Evolutionary conservation across 495 filamentous ascomycete species (phyloP).

Genomic region (Penicillium waksmanii): DNA sequence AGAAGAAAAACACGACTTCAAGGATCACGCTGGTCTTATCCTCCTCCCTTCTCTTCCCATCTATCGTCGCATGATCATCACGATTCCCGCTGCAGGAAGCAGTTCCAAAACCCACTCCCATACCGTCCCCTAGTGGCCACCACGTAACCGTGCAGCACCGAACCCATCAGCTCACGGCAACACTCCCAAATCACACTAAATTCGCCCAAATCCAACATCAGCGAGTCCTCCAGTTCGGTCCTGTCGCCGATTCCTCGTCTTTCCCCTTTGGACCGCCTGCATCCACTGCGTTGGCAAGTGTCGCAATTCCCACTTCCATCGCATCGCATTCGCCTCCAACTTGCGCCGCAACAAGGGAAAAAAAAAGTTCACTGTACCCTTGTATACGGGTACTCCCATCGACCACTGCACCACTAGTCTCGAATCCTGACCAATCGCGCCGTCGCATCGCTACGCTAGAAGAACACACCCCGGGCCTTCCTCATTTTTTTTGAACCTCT

Average conservation of each 20-base stretch:
- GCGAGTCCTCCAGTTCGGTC: slow-evolving; percentile 32
- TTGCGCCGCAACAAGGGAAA: slow-evolving; percentile 33
- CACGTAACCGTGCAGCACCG: slow-evolving; percentile 49
- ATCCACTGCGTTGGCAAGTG: slow-evolving; percentile 47
- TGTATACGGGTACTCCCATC: slow-evolving; percentile 34
- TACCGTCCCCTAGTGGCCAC: slow-evolving; percentile 36
- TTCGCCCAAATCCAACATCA: slow-evolving; percentile 31
- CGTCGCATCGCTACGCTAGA: slow-evolving; percentile 6
- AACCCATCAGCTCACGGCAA: slow-evolving; percentile 35
- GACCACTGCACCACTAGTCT: slow-evolving; percentile 26
- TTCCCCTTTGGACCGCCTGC: slow-evolving; percentile 50
- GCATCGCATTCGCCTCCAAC: slow-evolving; percentile 21
- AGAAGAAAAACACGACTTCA: slow-evolving; percentile 14
- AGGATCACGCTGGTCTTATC: slow-evolving; percentile 37
- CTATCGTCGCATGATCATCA: slow-evolving; percentile 36
- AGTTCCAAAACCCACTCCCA: slow-evolving; percentile 30
- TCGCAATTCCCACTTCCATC: slow-evolving; percentile 30
- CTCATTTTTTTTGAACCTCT: slow-evolving; percentile 16
- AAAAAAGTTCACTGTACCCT: slow-evolving; percentile 31
- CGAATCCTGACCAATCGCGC: slow-evolving; percentile 31
- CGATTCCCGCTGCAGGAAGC: slow-evolving; percentile 19
- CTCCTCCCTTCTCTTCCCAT: slow-evolving; percentile 18
- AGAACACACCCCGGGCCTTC: slow-evolving; percentile 20
- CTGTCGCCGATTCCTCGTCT: slow-evolving; percentile 43
- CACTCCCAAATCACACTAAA: slow-evolving; percentile 34